Evolutionary conservation across 1,139 yeast species (phyloP).

Genomic region (Arxiozyma heterogenica): DNA sequence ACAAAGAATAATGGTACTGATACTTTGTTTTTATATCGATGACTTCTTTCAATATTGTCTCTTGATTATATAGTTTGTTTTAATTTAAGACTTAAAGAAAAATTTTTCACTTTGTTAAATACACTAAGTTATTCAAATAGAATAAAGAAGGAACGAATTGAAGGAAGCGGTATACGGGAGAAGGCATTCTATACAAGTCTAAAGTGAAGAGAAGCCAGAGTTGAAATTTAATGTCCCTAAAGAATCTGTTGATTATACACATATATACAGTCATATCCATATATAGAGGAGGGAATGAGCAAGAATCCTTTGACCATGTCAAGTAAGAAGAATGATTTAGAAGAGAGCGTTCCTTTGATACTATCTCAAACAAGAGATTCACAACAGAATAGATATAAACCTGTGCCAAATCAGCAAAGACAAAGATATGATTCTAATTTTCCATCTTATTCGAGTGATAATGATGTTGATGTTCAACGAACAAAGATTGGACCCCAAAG

Average conservation of each 20-base stretch:
- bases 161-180: neutral
- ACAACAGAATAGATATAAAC: neutral
- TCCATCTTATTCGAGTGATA: neutral
- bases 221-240: neutral
- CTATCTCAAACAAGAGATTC: neutral
- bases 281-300: neutral
- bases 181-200: neutral
- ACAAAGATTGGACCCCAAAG: conserved; percentile 69
- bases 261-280: neutral
- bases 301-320: neutral
- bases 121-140: neutral
- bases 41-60: neutral
- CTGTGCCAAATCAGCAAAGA: neutral
- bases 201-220: neutral
- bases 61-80: neutral
- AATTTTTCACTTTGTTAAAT: neutral
- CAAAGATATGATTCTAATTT: neutral
- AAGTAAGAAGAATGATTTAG: neutral
- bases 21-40: neutral
- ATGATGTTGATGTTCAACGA: conserved; percentile 4
- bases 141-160: neutral
- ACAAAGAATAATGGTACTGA: neutral
- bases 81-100: neutral
- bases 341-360: neutral
- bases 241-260: no score